phyloP scores from a whole-genome alignment of 2,329 filamentous ascomycete genomes.

The Exutisphaerella laricina region DNA sequence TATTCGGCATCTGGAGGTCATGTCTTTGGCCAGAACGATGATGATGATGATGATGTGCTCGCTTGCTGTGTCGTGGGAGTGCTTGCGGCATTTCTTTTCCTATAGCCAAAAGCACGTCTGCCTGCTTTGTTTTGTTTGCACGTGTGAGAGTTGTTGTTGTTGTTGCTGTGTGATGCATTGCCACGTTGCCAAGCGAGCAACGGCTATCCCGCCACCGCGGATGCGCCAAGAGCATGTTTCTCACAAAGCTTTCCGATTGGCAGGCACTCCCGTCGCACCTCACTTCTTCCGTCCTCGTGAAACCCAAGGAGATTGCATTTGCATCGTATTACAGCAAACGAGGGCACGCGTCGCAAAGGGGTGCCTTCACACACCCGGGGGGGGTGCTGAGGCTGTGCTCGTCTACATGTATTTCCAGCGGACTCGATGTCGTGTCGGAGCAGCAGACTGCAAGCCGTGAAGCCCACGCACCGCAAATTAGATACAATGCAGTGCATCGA shows the following conservation, averaged over 20 bases:
- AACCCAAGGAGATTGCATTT: slow-evolving; percentile 4
- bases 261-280: slow-evolving; percentile 4
- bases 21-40: no score
- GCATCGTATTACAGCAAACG: no score
- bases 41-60: no score
- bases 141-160: no score
- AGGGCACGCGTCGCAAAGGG: neutral
- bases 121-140: no score
- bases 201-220: no score
- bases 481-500: slow-evolving; percentile 7
- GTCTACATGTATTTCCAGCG: neutral
- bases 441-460: no score
- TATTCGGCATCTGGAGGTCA: neutral
- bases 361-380: neutral
- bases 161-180: neutral
- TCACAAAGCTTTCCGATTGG: slow-evolving; percentile 13
- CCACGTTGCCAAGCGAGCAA: no score
- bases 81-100: slow-evolving; percentile 5
- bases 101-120: no score
- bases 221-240: no score
- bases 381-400: neutral
- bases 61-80: no score
- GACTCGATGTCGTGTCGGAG: neutral
- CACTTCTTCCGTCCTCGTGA: slow-evolving; percentile 7
- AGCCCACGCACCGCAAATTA: no score